Base-by-base conservation (phyloP, 202 grass and related monocot genomes). In the Brachypodium distachyon region DNA sequence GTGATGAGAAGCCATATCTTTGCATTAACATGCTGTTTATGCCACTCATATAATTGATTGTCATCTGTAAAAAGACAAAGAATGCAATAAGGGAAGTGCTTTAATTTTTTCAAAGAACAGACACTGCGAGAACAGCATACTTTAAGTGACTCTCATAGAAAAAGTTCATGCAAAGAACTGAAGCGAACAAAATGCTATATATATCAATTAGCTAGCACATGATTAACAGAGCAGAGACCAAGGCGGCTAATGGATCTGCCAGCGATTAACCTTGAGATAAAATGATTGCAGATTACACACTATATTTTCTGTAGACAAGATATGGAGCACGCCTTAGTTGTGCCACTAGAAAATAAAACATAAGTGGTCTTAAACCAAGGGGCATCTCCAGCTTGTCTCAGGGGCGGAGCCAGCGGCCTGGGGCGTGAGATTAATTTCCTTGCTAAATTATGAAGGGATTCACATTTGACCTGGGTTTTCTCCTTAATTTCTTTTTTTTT, bases 1-100 rank as follows among this genome's bases (percentile, higher is more conserved):
- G 76, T 82, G 91, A 97, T 56, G 94, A 97, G 86, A 97, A 94
- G 9, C 94, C 94, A 70, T 97, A 97, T 90, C 84, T 91, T 89
- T 90, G 82, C 91, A 97, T 94, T 67, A 94, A 85, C 7, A 85
- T 39, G 52, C 81, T 88, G 77, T 97, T 97, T 34, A 86, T 61
- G 21, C 82, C 94, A 76, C 85, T 83, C 81, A 94, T 86, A 69
- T 97, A 97, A 92, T 92, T 82, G 9, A 97, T 77, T 42, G 91
- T 97, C 94, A 97, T 94, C 94, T 97, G 89, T 64, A 62, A 29
- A 71, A 36, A 46, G 42, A 47, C n/a, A 48, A 31, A 84, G 11
- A 80, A 57, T 25, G 5, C 19, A 58, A 81, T 77, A 25, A 38
- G 18, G 17, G 61, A 56, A 65, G 26, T 76, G 12, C 19, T 60